Percentiles rank a stretch among this genome's conserved stretches.
Evolutionary conservation across 2,329 filamentous ascomycete genomes (phyloP).

Genomic region (Fusarium denticulatum): DNA sequence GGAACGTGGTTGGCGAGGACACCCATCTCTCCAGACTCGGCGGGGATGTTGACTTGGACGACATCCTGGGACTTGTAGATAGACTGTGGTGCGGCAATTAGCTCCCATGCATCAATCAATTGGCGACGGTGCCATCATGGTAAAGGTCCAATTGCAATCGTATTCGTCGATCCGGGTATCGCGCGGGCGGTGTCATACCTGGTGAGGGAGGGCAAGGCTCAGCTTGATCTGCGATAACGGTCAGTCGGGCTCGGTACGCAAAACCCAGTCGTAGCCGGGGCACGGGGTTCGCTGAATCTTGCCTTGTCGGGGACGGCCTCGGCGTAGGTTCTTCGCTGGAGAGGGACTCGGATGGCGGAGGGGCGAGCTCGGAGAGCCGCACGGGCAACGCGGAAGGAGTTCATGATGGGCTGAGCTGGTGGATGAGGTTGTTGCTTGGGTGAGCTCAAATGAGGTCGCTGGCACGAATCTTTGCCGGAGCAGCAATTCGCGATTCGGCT

Average conservation of each 20-base stretch:
- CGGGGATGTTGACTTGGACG: slow-evolving; percentile 98
- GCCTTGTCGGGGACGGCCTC: slow-evolving; percentile 87
- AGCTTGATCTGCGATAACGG: slow-evolving; percentile 80
- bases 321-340: slow-evolving; percentile 91
- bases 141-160: slow-evolving; percentile 44
- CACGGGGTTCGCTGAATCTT: slow-evolving; percentile 44
- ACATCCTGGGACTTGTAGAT: slow-evolving; percentile 75
- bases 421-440: slow-evolving; percentile 61
- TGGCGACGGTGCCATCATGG: slow-evolving; percentile 35
- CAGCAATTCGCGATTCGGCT: slow-evolving; percentile 53
- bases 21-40: slow-evolving; percentile 99
- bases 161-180: slow-evolving; percentile 31
- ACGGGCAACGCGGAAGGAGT: slow-evolving; percentile 91
- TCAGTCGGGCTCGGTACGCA: slow-evolving; percentile 39
- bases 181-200: slow-evolving; percentile 72
- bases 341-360: slow-evolving; percentile 76
- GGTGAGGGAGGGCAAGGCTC: slow-evolving; percentile 95
- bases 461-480: slow-evolving; percentile 60
- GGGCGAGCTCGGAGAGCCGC: slow-evolving; percentile 86
- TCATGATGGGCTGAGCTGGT: slow-evolving; percentile 75
- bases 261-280: slow-evolving; percentile 34
- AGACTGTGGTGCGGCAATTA: slow-evolving; percentile 70
- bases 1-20: slow-evolving; percentile 99
- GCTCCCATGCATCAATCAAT: slow-evolving; percentile 48
- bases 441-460: slow-evolving; percentile 55